Percentiles rank a stretch among this genome's conserved stretches.
Conservation (phyloP, 140 eudicot genomes). For the Cichorium intybus region DNA sequence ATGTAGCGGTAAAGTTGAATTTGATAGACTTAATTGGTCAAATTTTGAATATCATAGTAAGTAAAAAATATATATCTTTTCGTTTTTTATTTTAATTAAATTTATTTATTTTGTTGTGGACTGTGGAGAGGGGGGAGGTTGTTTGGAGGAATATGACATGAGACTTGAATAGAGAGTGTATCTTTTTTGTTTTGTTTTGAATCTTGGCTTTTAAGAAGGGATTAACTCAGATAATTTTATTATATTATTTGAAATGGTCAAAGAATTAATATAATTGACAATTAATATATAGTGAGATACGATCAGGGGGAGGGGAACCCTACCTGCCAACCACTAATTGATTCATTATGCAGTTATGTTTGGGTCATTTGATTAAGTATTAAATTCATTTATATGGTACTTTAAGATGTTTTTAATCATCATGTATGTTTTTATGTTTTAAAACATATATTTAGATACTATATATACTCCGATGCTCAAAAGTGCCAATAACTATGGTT, state of each 20-base stretch:
- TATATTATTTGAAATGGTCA: not conserved
- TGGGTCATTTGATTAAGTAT: too few relatives aligned
- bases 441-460: not conserved
- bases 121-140: constrained; percentile 20
- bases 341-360: too few relatives aligned
- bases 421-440: too few relatives aligned
- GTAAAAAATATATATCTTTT: not conserved
- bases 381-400: not conserved
- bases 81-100: not conserved
- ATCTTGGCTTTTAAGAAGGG: constrained; percentile 37
- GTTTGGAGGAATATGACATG: constrained; percentile 48
- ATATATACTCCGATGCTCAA: too few relatives aligned
- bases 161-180: constrained; percentile 24
- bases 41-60: not conserved
- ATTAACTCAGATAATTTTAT: too few relatives aligned
- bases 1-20: not conserved
- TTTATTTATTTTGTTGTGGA: not conserved
- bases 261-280: too few relatives aligned
- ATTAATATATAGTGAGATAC: not conserved
- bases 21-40: too few relatives aligned
- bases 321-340: too few relatives aligned
- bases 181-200: not conserved
- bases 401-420: not conserved
- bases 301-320: too few relatives aligned
- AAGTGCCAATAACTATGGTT: not conserved